These are phyloP conservation scores for Eragrostis nindensis DNA, from an alignment of 176 grass and related monocot species.

Conservation along the genomic window DNA sequence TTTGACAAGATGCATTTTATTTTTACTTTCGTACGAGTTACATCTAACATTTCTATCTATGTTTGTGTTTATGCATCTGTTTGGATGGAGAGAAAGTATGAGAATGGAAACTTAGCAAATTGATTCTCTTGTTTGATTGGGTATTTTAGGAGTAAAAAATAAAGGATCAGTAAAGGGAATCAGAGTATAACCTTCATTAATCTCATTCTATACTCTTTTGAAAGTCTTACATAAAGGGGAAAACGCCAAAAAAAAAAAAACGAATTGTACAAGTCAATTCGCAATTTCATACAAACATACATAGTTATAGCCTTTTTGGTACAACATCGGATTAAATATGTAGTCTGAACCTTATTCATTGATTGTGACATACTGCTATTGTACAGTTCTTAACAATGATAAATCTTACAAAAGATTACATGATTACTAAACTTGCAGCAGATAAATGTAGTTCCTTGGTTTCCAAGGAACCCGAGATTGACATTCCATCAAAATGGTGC, in stretches of 20 bases:
- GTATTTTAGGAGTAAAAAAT: constrained; percentile 1
- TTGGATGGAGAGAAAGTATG: neutral
- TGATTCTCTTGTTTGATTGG: constrained; percentile 1
- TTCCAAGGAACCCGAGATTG: neutral
- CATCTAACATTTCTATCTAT: neutral
- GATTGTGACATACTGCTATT: neutral
- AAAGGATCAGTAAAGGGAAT: neutral
- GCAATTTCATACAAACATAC: constrained; percentile 3
- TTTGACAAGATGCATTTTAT: constrained; percentile 4
- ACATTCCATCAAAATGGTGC: neutral
- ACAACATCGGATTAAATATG: neutral
- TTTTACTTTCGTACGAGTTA: neutral
- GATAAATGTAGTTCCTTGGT: constrained; percentile 5
- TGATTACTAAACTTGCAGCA: constrained; percentile 2
- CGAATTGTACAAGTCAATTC: neutral
- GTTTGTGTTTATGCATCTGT: neutral
- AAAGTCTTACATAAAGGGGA: constrained; percentile 3
- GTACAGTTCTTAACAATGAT: neutral
- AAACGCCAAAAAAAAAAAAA: neutral
- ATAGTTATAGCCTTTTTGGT: neutral
- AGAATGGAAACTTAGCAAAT: neutral
- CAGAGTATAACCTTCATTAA: neutral
- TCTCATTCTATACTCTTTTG: neutral
- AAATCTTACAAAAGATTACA: neutral
- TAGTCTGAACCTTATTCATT: neutral